Percentiles rank a stretch among this genome's conserved stretches.
These are phyloP conservation scores for Macaranga tanarius DNA, from an alignment of 441 rosid genomes.

Conservation along the genomic window DNA sequence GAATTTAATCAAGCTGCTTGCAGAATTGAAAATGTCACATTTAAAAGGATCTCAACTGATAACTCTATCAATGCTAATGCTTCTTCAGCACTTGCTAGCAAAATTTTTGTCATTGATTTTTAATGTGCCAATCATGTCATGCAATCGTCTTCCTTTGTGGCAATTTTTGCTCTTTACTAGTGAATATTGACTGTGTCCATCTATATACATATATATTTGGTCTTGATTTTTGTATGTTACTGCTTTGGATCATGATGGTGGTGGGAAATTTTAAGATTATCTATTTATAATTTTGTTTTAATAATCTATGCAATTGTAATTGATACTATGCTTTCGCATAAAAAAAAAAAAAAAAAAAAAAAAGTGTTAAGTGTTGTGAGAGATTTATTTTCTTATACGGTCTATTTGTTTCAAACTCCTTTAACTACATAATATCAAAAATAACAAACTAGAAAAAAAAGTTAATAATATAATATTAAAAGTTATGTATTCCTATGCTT, in stretches of 20 bases:
- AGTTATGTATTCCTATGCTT: too few relatives aligned
- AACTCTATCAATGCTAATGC: too few relatives aligned
- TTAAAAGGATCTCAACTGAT: not conserved
- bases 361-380: too few relatives aligned
- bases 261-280: not conserved
- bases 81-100: not conserved
- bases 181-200: not conserved
- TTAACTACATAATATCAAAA: too few relatives aligned
- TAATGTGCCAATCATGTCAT: not conserved
- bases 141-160: not conserved
- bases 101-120: not conserved
- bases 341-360: too few relatives aligned
- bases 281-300: not conserved
- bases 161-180: not conserved
- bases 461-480: too few relatives aligned
- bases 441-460: too few relatives aligned
- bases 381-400: too few relatives aligned
- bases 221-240: not conserved
- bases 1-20: not conserved
- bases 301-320: not conserved
- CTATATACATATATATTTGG: not conserved
- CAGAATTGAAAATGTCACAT: not conserved
- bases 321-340: too few relatives aligned
- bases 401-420: too few relatives aligned
- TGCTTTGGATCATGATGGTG: not conserved